phyloP scores from a whole-genome alignment of 2,329 filamentous ascomycete genomes.

The Tolypocladium paradoxum region DNA sequence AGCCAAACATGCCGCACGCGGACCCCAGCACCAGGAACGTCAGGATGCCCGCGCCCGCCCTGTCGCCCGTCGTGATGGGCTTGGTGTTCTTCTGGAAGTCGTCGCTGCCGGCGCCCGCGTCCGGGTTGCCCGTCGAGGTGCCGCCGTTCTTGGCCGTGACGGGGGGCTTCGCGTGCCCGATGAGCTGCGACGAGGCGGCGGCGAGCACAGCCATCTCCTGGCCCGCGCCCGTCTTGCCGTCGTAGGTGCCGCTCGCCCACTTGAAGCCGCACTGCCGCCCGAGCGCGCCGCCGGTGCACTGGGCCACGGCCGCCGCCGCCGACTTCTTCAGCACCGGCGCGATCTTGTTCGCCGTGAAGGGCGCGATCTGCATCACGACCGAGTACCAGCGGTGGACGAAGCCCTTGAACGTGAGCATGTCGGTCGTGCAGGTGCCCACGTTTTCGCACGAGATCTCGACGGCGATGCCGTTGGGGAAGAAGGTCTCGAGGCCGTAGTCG shows the following conservation, averaged over 20 bases:
- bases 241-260: conserved; percentile 40
- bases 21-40: conserved; percentile 32
- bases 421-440: conserved; percentile 44
- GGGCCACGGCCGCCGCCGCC: conserved; percentile 40
- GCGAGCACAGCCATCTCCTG: conserved; percentile 50
- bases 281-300: conserved; percentile 39
- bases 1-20: conserved; percentile 30
- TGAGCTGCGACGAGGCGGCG: conserved; percentile 42
- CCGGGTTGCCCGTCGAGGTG: conserved; percentile 33
- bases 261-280: conserved; percentile 42
- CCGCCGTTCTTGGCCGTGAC: conserved; percentile 39
- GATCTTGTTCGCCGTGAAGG: conserved; percentile 39
- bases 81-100: conserved; percentile 18
- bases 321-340: conserved; percentile 40
- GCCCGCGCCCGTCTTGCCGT: conserved; percentile 45
- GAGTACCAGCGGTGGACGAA: conserved; percentile 48
- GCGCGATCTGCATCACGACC: conserved; percentile 40
- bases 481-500: conserved; percentile 27
- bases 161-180: conserved; percentile 27
- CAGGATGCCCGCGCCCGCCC: conserved; percentile 36
- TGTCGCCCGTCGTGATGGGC: conserved; percentile 32
- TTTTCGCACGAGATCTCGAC: conserved; percentile 51
- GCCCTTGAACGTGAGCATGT: conserved; percentile 55
- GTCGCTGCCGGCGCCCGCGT: conserved; percentile 28
- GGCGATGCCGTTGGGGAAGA: conserved; percentile 47